Base-by-base conservation (phyloP, 352 stramenopile genomes). In the Pythium volutum region DNA sequence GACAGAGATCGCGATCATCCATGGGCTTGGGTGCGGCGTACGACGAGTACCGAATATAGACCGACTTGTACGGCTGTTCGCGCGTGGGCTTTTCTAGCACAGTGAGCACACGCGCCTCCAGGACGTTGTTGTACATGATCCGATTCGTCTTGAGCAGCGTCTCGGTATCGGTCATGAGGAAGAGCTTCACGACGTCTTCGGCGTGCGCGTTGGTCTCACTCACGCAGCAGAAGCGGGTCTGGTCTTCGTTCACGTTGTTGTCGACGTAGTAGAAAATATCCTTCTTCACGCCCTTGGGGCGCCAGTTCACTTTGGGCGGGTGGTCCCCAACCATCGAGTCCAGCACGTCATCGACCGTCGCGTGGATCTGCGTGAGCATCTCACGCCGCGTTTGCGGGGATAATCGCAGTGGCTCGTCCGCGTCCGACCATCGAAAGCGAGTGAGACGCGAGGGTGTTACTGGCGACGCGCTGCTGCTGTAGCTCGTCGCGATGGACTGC, bases 171-270 rank as follows among this genome's bases (percentile, higher is more conserved):
- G 73, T 63, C 34, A 81, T 41, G 11, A 79, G 50, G 50, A 84
- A 87, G 3, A 87, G 67, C 64, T 76, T 50, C 63, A 87, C 76
- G 14, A 87, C 47, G 0, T 87, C 77, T 18, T 76, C 63, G 31
- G 74, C 64, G 2, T 53, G 27, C 4, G 77, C 75, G 27, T 58
- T 52, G 2, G 71, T 75, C 39, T 79, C 69, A 41, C 54, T 74
- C 31, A 83, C 75, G 50, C 77, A 87, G 53, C 75, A 83, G 63
- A 87, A 84, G n/a, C 77, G 61, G 23, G 70, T 75, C 49, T 84
- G 77, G 16, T 68, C 71, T 6, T 64, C 53, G 16, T 73, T 67
- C 41, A 70, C 77, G 15, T 46, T 55, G 39, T 81, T 64, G 53
- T 87, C 77, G 20, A 82, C 70, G 48, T 74, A 87, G 57, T 83